These are phyloP conservation scores for Cercophora newfieldiana DNA, from an alignment of 495 filamentous ascomycete genomes.

Conservation along the genomic window DNA sequence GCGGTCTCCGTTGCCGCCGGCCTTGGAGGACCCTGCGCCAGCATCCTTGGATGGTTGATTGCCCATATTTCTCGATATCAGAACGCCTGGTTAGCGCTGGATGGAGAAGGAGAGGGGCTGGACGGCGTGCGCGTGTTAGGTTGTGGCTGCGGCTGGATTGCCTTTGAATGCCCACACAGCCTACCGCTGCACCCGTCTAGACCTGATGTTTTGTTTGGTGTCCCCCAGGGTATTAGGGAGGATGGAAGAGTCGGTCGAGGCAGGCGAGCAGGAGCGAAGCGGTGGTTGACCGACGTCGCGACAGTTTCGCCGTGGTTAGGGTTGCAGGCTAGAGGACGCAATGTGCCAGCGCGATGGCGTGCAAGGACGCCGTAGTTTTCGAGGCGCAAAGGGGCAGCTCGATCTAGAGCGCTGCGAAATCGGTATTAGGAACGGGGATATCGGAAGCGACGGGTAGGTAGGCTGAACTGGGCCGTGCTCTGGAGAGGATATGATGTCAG, in stretches of 20 bases:
- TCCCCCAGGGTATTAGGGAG: constrained; percentile 41
- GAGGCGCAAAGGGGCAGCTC: constrained; percentile 14
- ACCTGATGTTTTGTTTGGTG: constrained; percentile 22
- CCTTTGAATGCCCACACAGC: constrained; percentile 44
- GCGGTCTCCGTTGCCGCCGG: constrained; percentile 36
- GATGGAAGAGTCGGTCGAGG: constrained; percentile 50
- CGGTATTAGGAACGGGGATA: constrained; percentile 25
- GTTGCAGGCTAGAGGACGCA: constrained; percentile 28
- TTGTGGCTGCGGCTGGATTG: constrained; percentile 39
- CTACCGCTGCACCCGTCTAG: constrained; percentile 45
- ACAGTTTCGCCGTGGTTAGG: constrained; percentile 47
- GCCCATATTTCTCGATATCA: constrained; percentile 65
- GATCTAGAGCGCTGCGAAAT: constrained; percentile 11
- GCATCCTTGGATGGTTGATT: constrained; percentile 85
- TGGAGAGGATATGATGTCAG: constrained; percentile 31
- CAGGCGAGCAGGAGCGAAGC: constrained; percentile 44
- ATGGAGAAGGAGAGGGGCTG: constrained; percentile 34
- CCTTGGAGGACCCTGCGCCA: constrained; percentile 43
- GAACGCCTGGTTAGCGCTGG: constrained; percentile 30
- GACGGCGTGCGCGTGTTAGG: constrained; percentile 44
- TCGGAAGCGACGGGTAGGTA: constrained; percentile 14
- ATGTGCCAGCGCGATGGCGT: constrained; percentile 17
- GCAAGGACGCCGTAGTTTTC: constrained; percentile 15
- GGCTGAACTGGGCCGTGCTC: constrained; percentile 6
- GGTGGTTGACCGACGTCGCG: constrained; percentile 45